Percentiles rank a stretch among this genome's conserved stretches.
phyloP scores from a whole-genome alignment of 108 stramenopile genomes.

The Cyclotella distinguenda region DNA sequence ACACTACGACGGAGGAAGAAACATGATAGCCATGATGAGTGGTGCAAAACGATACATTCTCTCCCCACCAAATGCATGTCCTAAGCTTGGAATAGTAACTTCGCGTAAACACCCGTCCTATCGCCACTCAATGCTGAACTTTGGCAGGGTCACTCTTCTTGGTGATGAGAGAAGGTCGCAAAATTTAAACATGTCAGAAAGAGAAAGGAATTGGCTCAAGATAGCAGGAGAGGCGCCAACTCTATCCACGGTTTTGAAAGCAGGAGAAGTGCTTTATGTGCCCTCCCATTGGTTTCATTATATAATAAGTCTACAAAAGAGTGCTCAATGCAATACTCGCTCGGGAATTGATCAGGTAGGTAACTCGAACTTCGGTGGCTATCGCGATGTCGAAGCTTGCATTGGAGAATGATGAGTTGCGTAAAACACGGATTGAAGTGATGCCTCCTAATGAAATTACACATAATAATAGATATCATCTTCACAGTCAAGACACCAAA shows the following conservation, averaged over 20 bases:
- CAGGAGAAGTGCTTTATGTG: constrained; percentile 89
- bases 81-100: constrained; percentile 78
- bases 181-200: constrained; percentile 63
- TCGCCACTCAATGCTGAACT: constrained; percentile 87
- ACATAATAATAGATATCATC: no score
- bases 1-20: constrained; percentile 92
- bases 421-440: no score
- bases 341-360: constrained; percentile 64
- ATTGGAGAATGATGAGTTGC: constrained; percentile 2
- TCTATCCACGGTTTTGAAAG: constrained; percentile 85
- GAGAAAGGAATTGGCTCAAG: constrained; percentile 71
- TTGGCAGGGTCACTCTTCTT: constrained; percentile 69
- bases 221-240: constrained; percentile 47
- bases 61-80: constrained; percentile 80
- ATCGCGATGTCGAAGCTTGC: not conserved
- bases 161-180: constrained; percentile 30
- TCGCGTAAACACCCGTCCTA: constrained; percentile 56
- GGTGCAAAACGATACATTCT: constrained; percentile 95
- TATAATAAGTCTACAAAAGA: constrained; percentile 84
- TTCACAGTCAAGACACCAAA: no score
- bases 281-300: constrained; percentile 94
- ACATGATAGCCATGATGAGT: constrained; percentile 93
- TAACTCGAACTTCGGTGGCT: constrained; percentile 55
- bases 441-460: no score
- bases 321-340: constrained; percentile 92